Percentiles rank a stretch among this genome's conserved stretches.
Conservation (phyloP, 1,139 yeast species). For the Maudiozyma humilis region DNA sequence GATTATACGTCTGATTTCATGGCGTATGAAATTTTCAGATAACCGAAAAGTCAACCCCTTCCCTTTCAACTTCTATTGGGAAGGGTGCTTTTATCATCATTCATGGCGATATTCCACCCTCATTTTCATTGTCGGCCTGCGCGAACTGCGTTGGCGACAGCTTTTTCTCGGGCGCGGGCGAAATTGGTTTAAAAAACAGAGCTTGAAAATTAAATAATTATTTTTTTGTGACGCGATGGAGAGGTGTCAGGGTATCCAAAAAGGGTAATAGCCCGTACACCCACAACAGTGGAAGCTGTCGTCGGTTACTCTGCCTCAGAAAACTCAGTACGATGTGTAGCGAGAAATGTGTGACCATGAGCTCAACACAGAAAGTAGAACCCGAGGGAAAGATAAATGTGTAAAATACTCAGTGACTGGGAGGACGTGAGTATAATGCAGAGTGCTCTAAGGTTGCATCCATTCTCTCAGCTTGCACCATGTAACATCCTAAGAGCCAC, state of each 20-base stretch:
- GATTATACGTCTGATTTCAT: neutral
- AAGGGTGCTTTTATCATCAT: neutral
- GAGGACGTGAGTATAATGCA: no score
- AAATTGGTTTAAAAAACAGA: no score
- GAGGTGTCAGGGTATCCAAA: constrained; percentile 4
- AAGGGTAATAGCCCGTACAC: constrained; percentile 1
- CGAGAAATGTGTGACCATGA: no score
- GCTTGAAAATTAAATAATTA: neutral
- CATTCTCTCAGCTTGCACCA: no score
- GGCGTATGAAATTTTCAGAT: neutral
- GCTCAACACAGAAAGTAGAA: no score
- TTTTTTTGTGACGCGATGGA: neutral
- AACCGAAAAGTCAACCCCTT: neutral
- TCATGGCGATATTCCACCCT: neutral
- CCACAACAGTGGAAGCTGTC: neutral
- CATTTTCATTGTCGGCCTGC: neutral
- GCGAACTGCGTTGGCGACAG: neutral
- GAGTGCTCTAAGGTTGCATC: no score
- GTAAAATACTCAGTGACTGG: no score
- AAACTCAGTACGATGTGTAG: neutral
- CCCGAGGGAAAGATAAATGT: no score
- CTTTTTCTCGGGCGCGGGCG: no score
- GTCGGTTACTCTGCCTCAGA: neutral
- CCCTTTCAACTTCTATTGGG: neutral
- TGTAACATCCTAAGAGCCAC: no score